phyloP scores from a whole-genome alignment of 306 rosid species.

The Coriaria nepalensis region DNA sequence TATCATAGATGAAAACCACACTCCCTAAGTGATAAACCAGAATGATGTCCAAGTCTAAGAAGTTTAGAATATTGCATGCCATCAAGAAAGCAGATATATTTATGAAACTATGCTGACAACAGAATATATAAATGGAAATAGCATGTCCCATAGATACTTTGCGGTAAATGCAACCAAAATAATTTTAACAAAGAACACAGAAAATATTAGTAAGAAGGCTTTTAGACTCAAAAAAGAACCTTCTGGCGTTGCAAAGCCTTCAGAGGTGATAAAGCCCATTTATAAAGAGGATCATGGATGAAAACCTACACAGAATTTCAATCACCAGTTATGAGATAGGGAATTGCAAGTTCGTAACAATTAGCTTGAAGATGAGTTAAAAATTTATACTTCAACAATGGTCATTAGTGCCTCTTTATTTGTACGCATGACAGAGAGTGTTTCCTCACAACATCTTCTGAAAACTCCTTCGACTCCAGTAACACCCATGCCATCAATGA shows the following conservation, averaged over 20 bases:
- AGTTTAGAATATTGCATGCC: too few relatives aligned
- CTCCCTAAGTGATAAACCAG: too few relatives aligned
- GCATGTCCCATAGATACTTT: too few relatives aligned
- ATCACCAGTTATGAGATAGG: slow-evolving; percentile 11
- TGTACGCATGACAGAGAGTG: slow-evolving; percentile 86
- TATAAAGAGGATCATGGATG: slow-evolving; percentile 91
- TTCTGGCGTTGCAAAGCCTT: slow-evolving; percentile 97
- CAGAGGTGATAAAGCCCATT: slow-evolving; percentile 93
- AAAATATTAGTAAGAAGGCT: too few relatives aligned
- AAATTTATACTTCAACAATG: slow-evolving; percentile 53
- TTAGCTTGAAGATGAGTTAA: slow-evolving; percentile 3
- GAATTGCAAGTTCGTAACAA: slow-evolving; percentile 7
- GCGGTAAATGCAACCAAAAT: too few relatives aligned
- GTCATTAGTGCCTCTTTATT: slow-evolving; percentile 90
- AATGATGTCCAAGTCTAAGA: too few relatives aligned
- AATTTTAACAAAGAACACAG: too few relatives aligned
- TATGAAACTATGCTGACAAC: too few relatives aligned
- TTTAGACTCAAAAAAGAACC: too few relatives aligned
- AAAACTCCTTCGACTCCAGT: slow-evolving; percentile 93
- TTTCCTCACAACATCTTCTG: slow-evolving; percentile 94
- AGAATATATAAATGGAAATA: too few relatives aligned
- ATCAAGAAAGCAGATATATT: too few relatives aligned
- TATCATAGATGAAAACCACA: slow-evolving; percentile 14
- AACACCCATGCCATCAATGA: slow-evolving; percentile 92
- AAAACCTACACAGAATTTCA: slow-evolving; percentile 54